phyloP scores from a whole-genome alignment of 225 moss, liverwort and hornwort genomes.

The Pseudisothecium myosuroides region DNA sequence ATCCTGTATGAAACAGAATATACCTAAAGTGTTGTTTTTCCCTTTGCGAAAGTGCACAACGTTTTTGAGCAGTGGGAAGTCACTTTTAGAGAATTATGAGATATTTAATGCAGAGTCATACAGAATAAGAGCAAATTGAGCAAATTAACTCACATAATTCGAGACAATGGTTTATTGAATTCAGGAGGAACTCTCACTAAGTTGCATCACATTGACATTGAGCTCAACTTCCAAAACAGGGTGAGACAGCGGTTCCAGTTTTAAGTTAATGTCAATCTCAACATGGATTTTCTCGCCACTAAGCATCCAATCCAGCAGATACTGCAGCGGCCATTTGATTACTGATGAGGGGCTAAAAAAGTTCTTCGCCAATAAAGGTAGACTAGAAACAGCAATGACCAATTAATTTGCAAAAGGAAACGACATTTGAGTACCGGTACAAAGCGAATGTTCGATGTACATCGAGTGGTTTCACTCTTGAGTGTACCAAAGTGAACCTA shows the following conservation, averaged over 20 bases:
- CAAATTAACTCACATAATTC: not conserved
- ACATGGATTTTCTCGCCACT: not conserved
- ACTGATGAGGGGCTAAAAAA: not conserved
- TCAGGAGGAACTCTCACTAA: not conserved
- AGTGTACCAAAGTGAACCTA: not conserved
- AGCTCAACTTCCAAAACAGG: not conserved
- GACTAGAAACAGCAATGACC: not conserved
- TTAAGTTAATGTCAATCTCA: not conserved
- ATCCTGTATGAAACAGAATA: not conserved
- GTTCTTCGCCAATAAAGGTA: not conserved
- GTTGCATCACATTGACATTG: not conserved
- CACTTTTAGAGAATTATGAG: not conserved
- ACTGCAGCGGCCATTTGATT: not conserved
- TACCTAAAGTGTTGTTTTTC: not conserved
- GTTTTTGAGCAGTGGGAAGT: not conserved
- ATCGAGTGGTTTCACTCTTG: constrained; percentile 12
- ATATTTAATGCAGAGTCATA: not conserved
- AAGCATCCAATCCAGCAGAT: not conserved
- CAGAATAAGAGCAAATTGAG: not conserved
- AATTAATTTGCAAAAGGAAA: not conserved
- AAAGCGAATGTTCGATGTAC: constrained; percentile 19
- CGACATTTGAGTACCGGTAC: not conserved
- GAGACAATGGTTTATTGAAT: not conserved
- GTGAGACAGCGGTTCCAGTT: not conserved
- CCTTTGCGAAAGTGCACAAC: not conserved